Evolutionary conservation across 2,329 filamentous ascomycete genomes (phyloP).

Genomic region (Paraphaeosphaeria minitans): DNA sequence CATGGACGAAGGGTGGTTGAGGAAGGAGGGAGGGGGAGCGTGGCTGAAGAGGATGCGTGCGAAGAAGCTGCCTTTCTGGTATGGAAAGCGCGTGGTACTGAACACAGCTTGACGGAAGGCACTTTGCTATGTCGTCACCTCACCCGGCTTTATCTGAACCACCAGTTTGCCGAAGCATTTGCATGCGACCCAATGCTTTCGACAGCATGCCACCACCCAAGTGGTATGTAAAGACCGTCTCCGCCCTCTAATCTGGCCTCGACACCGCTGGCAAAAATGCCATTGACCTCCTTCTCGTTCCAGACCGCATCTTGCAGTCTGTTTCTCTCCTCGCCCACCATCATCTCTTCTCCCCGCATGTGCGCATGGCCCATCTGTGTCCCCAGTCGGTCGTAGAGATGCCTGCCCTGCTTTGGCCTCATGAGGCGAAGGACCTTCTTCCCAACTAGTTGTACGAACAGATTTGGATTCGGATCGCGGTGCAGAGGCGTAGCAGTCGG

Average conservation of each 20-base stretch:
- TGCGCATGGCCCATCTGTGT: slow-evolving; percentile 45
- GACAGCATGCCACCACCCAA: slow-evolving; percentile 87
- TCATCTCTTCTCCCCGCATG: slow-evolving; percentile 86
- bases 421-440: slow-evolving; percentile 76
- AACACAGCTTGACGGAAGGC: not conserved
- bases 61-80: not conserved
- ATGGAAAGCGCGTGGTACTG: not conserved
- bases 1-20: not conserved
- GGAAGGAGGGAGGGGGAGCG: not conserved
- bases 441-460: slow-evolving; percentile 83
- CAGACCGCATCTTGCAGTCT: slow-evolving; percentile 74
- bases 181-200: slow-evolving; percentile 64
- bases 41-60: not conserved
- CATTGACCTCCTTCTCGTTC: slow-evolving; percentile 47
- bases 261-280: slow-evolving; percentile 22
- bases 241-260: slow-evolving; percentile 62
- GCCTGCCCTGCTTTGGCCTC: slow-evolving; percentile 65
- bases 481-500: slow-evolving; percentile 92
- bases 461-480: slow-evolving; percentile 89
- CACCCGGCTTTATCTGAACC: slow-evolving; percentile 65
- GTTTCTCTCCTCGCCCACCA: slow-evolving; percentile 75
- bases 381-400: slow-evolving; percentile 63
- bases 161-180: slow-evolving; percentile 75
- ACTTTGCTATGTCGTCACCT: not conserved
- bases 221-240: slow-evolving; percentile 78